Evolutionary conservation across 139 green algal species (phyloP).

Genomic region (Haematococcus lacustris): DNA sequence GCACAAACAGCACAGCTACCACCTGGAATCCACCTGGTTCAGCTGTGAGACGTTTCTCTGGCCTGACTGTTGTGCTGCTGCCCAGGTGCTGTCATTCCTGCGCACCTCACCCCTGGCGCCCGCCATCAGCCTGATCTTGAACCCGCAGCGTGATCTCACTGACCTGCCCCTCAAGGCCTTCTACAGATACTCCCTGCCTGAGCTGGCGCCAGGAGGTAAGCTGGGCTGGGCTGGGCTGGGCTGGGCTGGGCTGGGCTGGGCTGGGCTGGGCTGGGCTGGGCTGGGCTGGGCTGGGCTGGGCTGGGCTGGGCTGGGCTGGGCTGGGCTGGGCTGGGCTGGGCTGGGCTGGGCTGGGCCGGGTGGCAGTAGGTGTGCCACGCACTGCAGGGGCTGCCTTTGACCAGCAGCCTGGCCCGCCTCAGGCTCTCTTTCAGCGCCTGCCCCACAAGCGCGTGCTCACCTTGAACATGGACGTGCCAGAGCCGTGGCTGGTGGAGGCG

Average conservation of each 20-base stretch:
- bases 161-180: conserved; percentile 88
- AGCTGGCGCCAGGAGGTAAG: conserved; percentile 11
- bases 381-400: neutral
- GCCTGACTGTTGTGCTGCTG: neutral
- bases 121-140: conserved; percentile 41
- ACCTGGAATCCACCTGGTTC: neutral
- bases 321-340: no score
- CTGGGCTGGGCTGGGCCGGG: no score
- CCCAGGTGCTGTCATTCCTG: conserved; percentile 48
- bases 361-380: no score
- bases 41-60: neutral
- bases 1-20: no score
- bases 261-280: no score
- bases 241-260: neutral
- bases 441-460: conserved; percentile 72
- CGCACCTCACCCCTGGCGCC: conserved; percentile 16
- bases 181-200: conserved; percentile 67
- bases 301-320: no score
- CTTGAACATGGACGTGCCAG: conserved; percentile 85
- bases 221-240: neutral
- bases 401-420: conserved; percentile 13
- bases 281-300: no score
- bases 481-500: conserved; percentile 87
- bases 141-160: conserved; percentile 52
- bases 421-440: conserved; percentile 51